Evolutionary conservation across 2,329 filamentous ascomycete genomes (phyloP).

Genomic region (Sphaerulina musiva): DNA sequence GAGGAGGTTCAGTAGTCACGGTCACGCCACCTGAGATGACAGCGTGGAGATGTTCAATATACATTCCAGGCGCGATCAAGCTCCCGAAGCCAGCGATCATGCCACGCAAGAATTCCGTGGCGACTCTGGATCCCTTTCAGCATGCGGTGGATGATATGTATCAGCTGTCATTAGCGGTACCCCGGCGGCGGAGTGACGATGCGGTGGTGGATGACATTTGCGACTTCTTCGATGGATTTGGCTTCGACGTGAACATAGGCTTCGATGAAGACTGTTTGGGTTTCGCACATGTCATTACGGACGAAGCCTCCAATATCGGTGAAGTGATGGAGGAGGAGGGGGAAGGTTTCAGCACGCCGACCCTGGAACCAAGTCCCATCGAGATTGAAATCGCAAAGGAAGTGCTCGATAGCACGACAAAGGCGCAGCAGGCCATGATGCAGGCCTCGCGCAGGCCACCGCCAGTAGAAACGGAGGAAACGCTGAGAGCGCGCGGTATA

Average conservation of each 20-base stretch:
- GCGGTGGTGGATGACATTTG: constrained; percentile 37
- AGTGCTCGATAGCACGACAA: constrained; percentile 15
- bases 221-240: constrained; percentile 38
- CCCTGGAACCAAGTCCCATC: constrained; percentile 21
- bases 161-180: constrained; percentile 25
- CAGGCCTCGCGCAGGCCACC: constrained; percentile 5
- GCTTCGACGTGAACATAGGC: constrained; percentile 28
- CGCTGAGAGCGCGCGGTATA: constrained; percentile 27
- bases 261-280: constrained; percentile 23
- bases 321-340: constrained; percentile 9
- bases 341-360: constrained; percentile 24
- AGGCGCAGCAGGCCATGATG: constrained; percentile 1
- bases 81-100: constrained; percentile 33
- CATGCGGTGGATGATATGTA: constrained; percentile 31
- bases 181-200: constrained; percentile 32
- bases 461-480: constrained; percentile 26
- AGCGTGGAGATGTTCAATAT: constrained; percentile 33
- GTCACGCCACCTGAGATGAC: constrained; percentile 33
- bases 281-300: constrained; percentile 9
- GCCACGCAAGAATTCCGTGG: constrained; percentile 38
- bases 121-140: constrained; percentile 37
- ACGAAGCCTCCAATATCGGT: constrained; percentile 16
- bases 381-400: constrained; percentile 26
- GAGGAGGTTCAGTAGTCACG: constrained; percentile 33
- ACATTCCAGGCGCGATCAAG: constrained; percentile 40